Conservation (phyloP, 148 eudicot genomes). For the Cornus florida region DNA sequence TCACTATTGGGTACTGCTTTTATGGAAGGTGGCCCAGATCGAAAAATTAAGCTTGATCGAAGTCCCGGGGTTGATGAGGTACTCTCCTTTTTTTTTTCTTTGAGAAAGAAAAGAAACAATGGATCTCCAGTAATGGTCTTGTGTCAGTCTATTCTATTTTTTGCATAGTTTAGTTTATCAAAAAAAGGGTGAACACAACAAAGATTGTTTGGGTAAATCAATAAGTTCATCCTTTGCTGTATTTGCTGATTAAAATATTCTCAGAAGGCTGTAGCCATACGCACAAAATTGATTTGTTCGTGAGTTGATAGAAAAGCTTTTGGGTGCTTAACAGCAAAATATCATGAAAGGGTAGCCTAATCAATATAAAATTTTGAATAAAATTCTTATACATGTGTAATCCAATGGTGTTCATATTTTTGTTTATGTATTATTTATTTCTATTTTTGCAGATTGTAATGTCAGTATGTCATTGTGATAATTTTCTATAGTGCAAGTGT, state of each 20-base stretch:
- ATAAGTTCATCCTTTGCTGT: not conserved
- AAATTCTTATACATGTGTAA: not conserved
- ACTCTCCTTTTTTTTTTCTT: not conserved
- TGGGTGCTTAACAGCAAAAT: not conserved
- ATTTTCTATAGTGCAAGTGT: not conserved
- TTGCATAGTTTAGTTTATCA: conserved; percentile 4
- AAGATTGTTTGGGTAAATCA: not conserved
- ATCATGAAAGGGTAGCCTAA: not conserved
- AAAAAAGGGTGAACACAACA: not conserved
- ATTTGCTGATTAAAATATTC: not conserved
- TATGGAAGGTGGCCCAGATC: conserved; percentile 96
- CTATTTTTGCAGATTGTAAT: not conserved
- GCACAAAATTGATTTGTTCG: not conserved
- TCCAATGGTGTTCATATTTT: not conserved
- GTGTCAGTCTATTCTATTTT: not conserved
- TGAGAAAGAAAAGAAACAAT: not conserved
- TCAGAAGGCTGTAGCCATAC: not conserved
- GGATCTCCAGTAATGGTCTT: not conserved
- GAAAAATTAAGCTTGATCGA: conserved; percentile 83
- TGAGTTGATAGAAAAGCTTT: not conserved
- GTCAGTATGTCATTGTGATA: conserved; percentile 6
- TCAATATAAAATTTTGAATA: not conserved
- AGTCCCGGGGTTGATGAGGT: conserved; percentile 99
- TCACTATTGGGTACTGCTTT: conserved; percentile 85
- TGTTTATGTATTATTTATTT: not conserved